Evolutionary conservation across 495 filamentous ascomycete genomes (phyloP).

Genomic region (Aspergillus olivimuriae): DNA sequence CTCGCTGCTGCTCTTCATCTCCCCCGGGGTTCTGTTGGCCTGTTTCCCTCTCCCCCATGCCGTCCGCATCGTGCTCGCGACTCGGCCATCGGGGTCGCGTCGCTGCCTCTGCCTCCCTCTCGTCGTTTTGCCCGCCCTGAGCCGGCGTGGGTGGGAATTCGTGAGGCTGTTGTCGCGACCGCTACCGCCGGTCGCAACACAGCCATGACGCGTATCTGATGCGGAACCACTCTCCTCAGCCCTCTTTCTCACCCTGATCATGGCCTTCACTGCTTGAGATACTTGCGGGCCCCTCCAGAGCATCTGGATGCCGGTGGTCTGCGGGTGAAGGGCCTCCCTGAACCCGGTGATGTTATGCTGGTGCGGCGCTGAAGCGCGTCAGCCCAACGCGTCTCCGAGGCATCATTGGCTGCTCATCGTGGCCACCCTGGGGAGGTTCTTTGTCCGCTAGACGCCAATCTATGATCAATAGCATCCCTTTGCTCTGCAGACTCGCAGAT

Average conservation of each 20-base stretch:
- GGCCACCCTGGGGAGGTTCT: not conserved
- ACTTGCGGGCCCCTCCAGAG: no score
- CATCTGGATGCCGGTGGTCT: not conserved
- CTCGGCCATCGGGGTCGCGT: no score
- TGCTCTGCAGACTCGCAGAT: not conserved
- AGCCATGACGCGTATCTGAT: slow-evolving; percentile 28
- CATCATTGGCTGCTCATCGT: not conserved
- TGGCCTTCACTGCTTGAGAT: no score
- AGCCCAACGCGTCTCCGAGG: slow-evolving; percentile 23
- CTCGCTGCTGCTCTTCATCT: slow-evolving; percentile 5
- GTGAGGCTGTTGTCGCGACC: slow-evolving; percentile 13
- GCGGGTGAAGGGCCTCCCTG: not conserved
- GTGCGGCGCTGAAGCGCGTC: slow-evolving; percentile 24
- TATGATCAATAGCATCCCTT: not conserved
- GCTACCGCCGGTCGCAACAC: slow-evolving; percentile 26
- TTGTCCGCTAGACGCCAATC: not conserved
- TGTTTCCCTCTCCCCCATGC: slow-evolving; percentile 3
- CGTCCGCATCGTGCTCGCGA: no score
- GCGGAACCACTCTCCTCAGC: slow-evolving; percentile 2
- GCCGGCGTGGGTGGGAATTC: slow-evolving; percentile 1
- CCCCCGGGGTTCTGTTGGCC: slow-evolving; percentile 3
- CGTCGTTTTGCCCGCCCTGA: slow-evolving; percentile 8
- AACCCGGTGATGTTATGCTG: slow-evolving; percentile 4
- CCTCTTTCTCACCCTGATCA: not conserved
- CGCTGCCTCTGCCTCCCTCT: not conserved